Percentiles rank a stretch among this genome's conserved stretches.
Conservation (phyloP, 345 rosid genomes). For the Fremontodendron californicum region DNA sequence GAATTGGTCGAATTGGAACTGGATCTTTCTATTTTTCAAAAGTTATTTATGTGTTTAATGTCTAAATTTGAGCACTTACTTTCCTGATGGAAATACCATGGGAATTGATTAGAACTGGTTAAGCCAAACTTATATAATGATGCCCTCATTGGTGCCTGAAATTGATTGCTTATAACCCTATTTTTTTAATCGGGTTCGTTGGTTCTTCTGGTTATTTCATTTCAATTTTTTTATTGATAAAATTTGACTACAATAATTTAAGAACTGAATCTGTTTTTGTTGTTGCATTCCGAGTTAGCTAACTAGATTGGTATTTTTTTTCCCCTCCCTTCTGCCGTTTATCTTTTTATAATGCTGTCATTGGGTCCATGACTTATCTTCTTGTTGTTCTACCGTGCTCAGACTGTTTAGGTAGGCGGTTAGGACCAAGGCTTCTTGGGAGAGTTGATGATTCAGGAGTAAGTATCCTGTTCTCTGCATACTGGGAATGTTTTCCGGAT, state of each 20-base stretch:
- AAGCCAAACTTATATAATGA: not conserved
- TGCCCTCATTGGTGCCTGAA: not conserved
- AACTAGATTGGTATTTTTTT: not conserved
- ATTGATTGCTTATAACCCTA: not conserved
- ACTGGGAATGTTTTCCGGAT: not conserved
- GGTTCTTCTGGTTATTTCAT: not conserved
- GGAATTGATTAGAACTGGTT: not conserved
- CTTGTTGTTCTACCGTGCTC: slow-evolving; percentile 24
- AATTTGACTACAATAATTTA: not conserved
- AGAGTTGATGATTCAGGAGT: slow-evolving; percentile 93
- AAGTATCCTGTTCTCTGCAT: slow-evolving; percentile 23
- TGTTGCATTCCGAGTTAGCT: not conserved
- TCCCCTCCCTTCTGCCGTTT: too few species aligned
- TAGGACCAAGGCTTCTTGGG: slow-evolving; percentile 94
- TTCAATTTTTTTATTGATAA: not conserved
- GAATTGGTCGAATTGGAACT: not conserved
- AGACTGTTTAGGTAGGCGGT: slow-evolving; percentile 99
- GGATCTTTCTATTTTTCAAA: slow-evolving; percentile 9
- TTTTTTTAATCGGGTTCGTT: not conserved
- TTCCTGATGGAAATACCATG: not conserved
- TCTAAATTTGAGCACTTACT: not conserved
- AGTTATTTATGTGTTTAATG: not conserved
- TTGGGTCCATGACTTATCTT: slow-evolving; percentile 17
- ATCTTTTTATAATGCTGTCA: slow-evolving; percentile 10
- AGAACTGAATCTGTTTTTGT: not conserved